Evolutionary conservation across 169 alveolate species (phyloP).

Genomic region (Eimeria falciformis): DNA sequence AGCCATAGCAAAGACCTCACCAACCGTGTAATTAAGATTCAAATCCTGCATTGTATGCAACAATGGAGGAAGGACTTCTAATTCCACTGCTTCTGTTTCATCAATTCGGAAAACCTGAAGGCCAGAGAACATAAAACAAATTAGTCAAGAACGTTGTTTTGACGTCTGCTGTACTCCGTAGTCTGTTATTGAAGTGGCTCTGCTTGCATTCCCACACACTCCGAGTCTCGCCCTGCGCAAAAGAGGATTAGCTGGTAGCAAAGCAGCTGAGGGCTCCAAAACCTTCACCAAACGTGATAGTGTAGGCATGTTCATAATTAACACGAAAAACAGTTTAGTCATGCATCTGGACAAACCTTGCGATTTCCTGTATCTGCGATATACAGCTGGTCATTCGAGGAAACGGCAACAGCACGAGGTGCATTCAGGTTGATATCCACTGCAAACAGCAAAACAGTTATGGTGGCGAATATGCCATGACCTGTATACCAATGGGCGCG

Average conservation of each 20-base stretch:
- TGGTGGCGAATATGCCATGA: background rate
- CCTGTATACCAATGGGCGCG: too few relatives aligned
- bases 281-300: too few relatives aligned
- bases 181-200: too few relatives aligned
- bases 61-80: background rate
- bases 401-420: conserved; percentile 50
- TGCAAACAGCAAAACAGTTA: background rate
- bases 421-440: conserved; percentile 9
- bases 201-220: too few relatives aligned
- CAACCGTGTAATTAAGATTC: background rate
- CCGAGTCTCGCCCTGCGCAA: too few relatives aligned
- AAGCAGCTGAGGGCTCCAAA: too few relatives aligned
- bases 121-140: background rate
- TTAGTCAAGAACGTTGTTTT: background rate
- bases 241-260: too few relatives aligned
- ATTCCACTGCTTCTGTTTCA: background rate
- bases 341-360: background rate
- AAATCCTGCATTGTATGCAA: background rate
- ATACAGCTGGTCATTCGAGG: conserved; percentile 23
- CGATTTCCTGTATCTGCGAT: conserved; percentile 65
- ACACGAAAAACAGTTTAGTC: background rate
- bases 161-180: too few relatives aligned
- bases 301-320: background rate
- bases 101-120: conserved; percentile 21
- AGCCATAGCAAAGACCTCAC: background rate